Conservation (phyloP, 176 grass and related monocot species). For the Dendrocalamus sinicus region DNA sequence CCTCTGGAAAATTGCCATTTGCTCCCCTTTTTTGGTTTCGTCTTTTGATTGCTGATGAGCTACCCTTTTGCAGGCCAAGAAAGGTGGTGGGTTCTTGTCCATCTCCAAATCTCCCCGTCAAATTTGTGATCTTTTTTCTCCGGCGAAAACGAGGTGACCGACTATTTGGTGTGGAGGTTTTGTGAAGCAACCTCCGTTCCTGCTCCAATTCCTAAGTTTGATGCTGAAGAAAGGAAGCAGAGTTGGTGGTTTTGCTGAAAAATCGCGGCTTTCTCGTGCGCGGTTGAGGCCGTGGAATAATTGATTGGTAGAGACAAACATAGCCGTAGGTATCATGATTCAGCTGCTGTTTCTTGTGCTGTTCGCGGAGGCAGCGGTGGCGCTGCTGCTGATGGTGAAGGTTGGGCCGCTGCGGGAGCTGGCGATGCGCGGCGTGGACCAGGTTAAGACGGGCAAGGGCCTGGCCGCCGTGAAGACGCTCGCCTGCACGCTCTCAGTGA, state of each 20-base stretch:
- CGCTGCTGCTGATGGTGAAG: constrained; percentile 88
- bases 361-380: constrained; percentile 79
- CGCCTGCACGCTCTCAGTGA: constrained; percentile 79
- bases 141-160: not conserved
- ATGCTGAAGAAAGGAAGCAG: not conserved
- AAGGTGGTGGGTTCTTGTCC: constrained; percentile 32
- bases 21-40: not conserved
- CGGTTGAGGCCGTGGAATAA: not conserved
- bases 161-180: constrained; percentile 29
- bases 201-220: constrained; percentile 1
- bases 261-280: not conserved
- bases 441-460: constrained; percentile 77
- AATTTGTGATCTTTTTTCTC: not conserved
- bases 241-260: not conserved
- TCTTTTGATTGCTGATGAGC: constrained; percentile 15
- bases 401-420: constrained; percentile 82
- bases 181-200: constrained; percentile 7
- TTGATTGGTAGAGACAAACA: not conserved
- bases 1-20: not conserved
- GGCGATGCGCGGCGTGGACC: constrained; percentile 80
- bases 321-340: constrained; percentile 56
- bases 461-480: constrained; percentile 91
- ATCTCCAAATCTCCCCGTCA: not conserved
- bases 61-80: constrained; percentile 46
- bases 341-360: constrained; percentile 83